These are phyloP conservation scores for Choanephora cucurbitarum DNA, from an alignment of 371 early-diverging fungal species.

Conservation along the genomic window DNA sequence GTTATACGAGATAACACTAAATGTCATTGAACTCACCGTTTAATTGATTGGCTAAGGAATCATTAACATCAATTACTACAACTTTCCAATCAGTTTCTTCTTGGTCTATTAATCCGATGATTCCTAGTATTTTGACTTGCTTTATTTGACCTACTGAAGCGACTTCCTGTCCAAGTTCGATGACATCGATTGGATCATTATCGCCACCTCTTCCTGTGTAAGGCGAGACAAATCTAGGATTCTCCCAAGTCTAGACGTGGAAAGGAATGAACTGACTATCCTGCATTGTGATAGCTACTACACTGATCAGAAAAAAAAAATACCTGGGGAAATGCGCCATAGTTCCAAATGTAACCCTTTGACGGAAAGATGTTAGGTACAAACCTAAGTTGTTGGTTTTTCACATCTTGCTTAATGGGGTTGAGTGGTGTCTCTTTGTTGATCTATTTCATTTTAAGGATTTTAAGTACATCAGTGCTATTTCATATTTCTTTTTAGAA, in stretches of 20 bases:
- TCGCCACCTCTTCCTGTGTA: slow-evolving; percentile 89
- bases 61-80: slow-evolving; percentile 89
- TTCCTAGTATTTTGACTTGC: slow-evolving; percentile 94
- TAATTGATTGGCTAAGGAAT: slow-evolving; percentile 83
- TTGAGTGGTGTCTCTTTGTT: slow-evolving; percentile 82
- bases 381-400: slow-evolving; percentile 92
- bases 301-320: neutral
- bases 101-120: slow-evolving; percentile 93
- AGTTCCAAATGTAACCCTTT: slow-evolving; percentile 98
- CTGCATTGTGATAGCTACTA: no score
- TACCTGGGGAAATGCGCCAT: slow-evolving; percentile 89
- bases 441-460: slow-evolving; percentile 52
- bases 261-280: slow-evolving; percentile 5
- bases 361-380: slow-evolving; percentile 94
- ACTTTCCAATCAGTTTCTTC: slow-evolving; percentile 99
- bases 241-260: slow-evolving; percentile 87
- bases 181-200: slow-evolving; percentile 97
- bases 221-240: slow-evolving; percentile 76
- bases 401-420: slow-evolving; percentile 96
- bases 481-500: no score
- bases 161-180: slow-evolving; percentile 64
- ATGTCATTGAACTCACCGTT: slow-evolving; percentile 50
- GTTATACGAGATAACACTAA: neutral
- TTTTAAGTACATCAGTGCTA: neutral
- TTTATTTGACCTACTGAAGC: slow-evolving; percentile 59